Evolutionary conservation across 1,284 basidiomycete species (phyloP), one percentile per base, ranked within the genome.

Genomic region (Kalmanozyma brasiliensis): DNA sequence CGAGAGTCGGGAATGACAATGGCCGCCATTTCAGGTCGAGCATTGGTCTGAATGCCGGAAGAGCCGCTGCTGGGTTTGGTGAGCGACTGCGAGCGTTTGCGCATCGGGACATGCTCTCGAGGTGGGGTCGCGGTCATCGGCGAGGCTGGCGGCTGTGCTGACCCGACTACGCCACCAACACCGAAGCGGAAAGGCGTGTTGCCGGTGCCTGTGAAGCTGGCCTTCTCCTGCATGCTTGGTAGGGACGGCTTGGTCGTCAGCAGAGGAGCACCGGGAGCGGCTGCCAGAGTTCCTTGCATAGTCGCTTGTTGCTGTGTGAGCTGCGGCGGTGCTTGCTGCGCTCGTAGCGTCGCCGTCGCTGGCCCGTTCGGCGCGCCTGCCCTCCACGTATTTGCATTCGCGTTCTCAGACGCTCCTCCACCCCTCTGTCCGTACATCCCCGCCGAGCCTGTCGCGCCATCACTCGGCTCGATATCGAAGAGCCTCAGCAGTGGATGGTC

Each of bases 161-260:
- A 20, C 17, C 49, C 49, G 1, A 47, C 6, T 2, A 52, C 61
- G 11, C 77, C 74, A 16, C 76, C 77, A 14, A 73, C 59, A 10
- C 78, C 78, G 37, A 80, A 80, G 10, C 78, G 77, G 59, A 80
- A 80, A 0, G 78, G 78, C 8, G 70, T 77, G 19, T 66, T 57
- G 20, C 78, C 77, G 0, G 59, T 74, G 3, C 77, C 77, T 2
- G 74, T 62, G 34, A 79, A 79, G 32, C 72, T 73, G 2, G 64
- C 62, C 26, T 73, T 74, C n/a, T 73, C 63, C 22, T 53, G 56
- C 11, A 24, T 26, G 19, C 49, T 34, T 4, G 41, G 33, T 1
- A 49, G 36, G n/a, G 49, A 32, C 0, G 49, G 43, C 36, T 69
- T 69, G 43, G 56, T 29, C 19, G 55, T 49, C 20, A 51, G 8